Base-by-base conservation (phyloP, 495 filamentous ascomycete genomes). In the Pyrenopolyporus hunteri region DNA sequence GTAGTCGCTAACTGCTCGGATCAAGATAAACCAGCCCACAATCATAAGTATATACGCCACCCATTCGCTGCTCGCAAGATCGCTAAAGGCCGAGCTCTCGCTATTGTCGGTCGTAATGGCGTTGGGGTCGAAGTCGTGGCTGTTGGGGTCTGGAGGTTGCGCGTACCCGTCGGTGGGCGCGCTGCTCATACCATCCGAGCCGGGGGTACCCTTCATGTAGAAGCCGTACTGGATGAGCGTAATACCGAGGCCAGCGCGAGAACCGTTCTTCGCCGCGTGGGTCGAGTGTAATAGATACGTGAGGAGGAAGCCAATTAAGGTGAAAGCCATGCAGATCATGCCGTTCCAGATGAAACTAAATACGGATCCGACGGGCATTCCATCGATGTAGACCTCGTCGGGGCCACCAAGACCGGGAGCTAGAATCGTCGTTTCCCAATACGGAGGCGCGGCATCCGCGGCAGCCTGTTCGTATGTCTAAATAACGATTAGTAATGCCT, bases 271-370 rank as follows among this genome's bases (percentile, higher is more conserved):
- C 56, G 94, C 95, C 10, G 94, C 94, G 73, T 98, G 94, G 7
- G 92, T 96, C 33, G 94, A 97, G 79, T 98, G 95, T 1, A 98
- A 83, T 61, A 98, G 90, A 73, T 98, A 98, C 28, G 95, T 98
- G 67, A 98, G 87, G 17, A 98, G 86, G 81, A 98, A 98, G 37
- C 95, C 94, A 73, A 97, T 90, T 53, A 97, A 82, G 68, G 23
- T 94, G 90, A 81, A 98, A 97, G 91, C 94, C 88, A 95, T 91
- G 44, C 90, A 93, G 64, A 98, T 97, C 88, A 98, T 93, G 72
- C 85, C 93, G 74, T 98, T 98, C 95, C 95, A 98, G 57, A 97
- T 78, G 68, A 98, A 98, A 50, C 87, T 89, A 80, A 98, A 98
- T 64, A 98, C 77, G 28, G 92, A 95, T 68, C 94, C 94, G 59